phyloP scores from a whole-genome alignment of 768 basidiomycete species.

The Saitozyma sp. region DNA sequence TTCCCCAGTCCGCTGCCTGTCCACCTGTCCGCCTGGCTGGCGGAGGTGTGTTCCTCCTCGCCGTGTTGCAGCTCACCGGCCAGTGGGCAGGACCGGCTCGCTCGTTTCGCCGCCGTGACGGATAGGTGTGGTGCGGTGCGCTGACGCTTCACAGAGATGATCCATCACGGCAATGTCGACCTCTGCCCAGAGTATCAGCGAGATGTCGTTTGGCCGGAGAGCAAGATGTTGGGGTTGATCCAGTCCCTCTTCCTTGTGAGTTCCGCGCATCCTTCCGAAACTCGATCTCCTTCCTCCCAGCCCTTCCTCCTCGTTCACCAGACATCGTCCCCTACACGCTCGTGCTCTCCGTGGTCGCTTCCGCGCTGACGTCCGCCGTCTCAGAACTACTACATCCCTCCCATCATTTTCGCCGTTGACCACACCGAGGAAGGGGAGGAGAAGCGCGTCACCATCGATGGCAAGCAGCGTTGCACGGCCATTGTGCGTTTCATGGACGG shows the following conservation, averaged over 20 bases:
- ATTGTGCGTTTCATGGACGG: conserved; percentile 40
- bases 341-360: background rate
- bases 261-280: background rate
- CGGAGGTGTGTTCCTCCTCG: background rate
- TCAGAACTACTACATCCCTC: conserved; percentile 44
- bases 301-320: background rate
- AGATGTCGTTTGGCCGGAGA: conserved; percentile 43
- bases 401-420: conserved; percentile 32
- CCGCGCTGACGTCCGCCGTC: conserved; percentile 3
- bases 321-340: background rate
- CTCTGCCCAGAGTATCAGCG: conserved; percentile 39
- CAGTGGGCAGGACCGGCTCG: too few relatives aligned
- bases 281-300: background rate
- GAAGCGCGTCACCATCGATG: conserved; percentile 37
- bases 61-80: background rate
- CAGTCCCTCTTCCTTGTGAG: conserved; percentile 42
- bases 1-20: too few relatives aligned
- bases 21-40: background rate
- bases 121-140: background rate
- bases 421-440: conserved; percentile 12
- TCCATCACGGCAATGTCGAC: conserved; percentile 31
- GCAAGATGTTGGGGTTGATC: conserved; percentile 39
- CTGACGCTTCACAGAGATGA: conserved; percentile 19
- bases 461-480: conserved; percentile 44
- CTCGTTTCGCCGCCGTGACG: background rate